These are phyloP conservation scores for Huntiella savannae DNA, from an alignment of 2,329 filamentous ascomycete species.

Conservation along the genomic window DNA sequence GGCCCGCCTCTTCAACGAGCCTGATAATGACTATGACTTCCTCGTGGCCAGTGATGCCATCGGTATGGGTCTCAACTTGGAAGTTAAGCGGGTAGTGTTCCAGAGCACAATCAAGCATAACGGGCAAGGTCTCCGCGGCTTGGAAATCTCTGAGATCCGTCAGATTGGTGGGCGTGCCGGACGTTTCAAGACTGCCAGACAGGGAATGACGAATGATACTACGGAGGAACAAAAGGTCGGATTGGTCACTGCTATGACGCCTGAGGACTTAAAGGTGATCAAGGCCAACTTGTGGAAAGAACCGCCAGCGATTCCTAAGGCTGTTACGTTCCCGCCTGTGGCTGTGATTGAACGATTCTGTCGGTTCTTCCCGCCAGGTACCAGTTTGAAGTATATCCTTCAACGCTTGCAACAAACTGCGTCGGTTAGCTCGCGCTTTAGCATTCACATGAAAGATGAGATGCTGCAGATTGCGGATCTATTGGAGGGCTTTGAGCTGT, in stretches of 20 bases:
- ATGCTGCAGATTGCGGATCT: constrained; percentile 49
- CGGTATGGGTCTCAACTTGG: constrained; percentile 90
- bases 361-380: constrained; percentile 60
- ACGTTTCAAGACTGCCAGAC: constrained; percentile 55
- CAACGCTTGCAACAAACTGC: constrained; percentile 54
- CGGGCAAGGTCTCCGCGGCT: constrained; percentile 32
- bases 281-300: constrained; percentile 41
- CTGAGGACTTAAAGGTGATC: constrained; percentile 46
- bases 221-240: constrained; percentile 34
- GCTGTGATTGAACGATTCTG: constrained; percentile 56
- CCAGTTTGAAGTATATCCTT: constrained; percentile 69
- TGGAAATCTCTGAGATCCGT: constrained; percentile 65
- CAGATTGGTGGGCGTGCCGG: constrained; percentile 90
- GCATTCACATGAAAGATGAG: constrained; percentile 39
- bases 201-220: constrained; percentile 21
- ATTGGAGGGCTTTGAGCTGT: constrained; percentile 54
- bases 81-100: constrained; percentile 79
- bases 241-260: constrained; percentile 60
- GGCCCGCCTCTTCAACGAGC: constrained; percentile 84
- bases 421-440: constrained; percentile 44
- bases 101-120: constrained; percentile 59
- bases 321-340: constrained; percentile 56
- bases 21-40: constrained; percentile 85
- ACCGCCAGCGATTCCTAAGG: constrained; percentile 45
- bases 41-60: constrained; percentile 90